Evolutionary conservation across 352 stramenopile genomes (phyloP).

Genomic region (Phytophthora palmivora): DNA sequence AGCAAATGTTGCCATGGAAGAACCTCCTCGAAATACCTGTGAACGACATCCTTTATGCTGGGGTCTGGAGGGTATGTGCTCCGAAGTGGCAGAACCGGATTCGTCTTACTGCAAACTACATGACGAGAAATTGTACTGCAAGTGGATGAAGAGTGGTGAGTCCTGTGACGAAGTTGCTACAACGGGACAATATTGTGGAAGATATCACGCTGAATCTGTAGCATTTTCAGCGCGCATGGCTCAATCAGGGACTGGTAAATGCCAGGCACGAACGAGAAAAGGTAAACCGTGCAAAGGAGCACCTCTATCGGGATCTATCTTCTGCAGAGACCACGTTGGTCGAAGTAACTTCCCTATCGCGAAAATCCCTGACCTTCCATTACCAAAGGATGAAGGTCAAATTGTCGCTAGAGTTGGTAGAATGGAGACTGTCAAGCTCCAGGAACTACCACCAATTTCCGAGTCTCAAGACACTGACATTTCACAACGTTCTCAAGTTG

Average conservation of each 20-base stretch:
- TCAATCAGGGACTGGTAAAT: slow-evolving; percentile 24
- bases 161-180: slow-evolving; percentile 44
- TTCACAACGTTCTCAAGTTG: background rate
- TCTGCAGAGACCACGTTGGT: slow-evolving; percentile 49
- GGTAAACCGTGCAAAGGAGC: slow-evolving; percentile 51
- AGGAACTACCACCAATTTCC: background rate
- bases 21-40: slow-evolving; percentile 64
- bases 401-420: background rate
- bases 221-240: background rate
- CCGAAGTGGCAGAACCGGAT: slow-evolving; percentile 37
- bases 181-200: slow-evolving; percentile 40
- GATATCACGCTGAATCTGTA: slow-evolving; percentile 24
- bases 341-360: slow-evolving; percentile 1
- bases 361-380: background rate
- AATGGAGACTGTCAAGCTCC: background rate
- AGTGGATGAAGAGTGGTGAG: slow-evolving; percentile 33
- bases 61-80: slow-evolving; percentile 43
- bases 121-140: slow-evolving; percentile 39
- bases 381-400: slow-evolving; percentile 9
- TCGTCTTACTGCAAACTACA: slow-evolving; percentile 58
- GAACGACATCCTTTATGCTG: slow-evolving; percentile 62
- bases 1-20: slow-evolving; percentile 37
- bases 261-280: slow-evolving; percentile 47
- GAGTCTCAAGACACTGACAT: too few relatives aligned
- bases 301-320: slow-evolving; percentile 33